These are phyloP conservation scores for Sugiyamaella castrensis DNA, from an alignment of 1,139 yeast genomes.

Conservation along the genomic window DNA sequence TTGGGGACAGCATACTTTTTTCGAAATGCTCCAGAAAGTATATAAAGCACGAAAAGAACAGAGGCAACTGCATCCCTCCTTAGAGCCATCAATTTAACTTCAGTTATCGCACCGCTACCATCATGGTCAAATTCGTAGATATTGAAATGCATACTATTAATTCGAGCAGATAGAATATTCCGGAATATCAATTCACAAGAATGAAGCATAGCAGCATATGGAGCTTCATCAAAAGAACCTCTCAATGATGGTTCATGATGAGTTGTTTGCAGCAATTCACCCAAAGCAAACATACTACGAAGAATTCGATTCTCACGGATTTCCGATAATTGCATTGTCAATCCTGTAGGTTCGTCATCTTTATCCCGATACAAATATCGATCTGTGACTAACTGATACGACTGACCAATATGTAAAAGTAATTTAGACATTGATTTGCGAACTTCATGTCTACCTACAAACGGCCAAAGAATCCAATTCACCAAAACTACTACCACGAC, in stretches of 20 bases:
- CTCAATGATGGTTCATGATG: constrained; percentile 40
- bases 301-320: constrained; percentile 49
- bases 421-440: constrained; percentile 42
- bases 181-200: constrained; percentile 44
- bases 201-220: constrained; percentile 35
- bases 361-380: constrained; percentile 48
- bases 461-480: constrained; percentile 51
- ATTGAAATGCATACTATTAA: constrained; percentile 47
- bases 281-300: constrained; percentile 42
- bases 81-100: constrained; percentile 41
- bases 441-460: constrained; percentile 45
- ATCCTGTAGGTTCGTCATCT: constrained; percentile 46
- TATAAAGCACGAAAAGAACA: constrained; percentile 43
- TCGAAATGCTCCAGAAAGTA: constrained; percentile 44
- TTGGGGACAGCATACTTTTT: constrained; percentile 42
- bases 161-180: constrained; percentile 47
- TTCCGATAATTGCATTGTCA: constrained; percentile 44
- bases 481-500: constrained; percentile 40
- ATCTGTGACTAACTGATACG: constrained; percentile 48
- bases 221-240: constrained; percentile 28
- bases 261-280: constrained; percentile 40
- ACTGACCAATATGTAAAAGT: constrained; percentile 44
- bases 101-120: constrained; percentile 30
- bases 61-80: constrained; percentile 50
- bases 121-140: constrained; percentile 45